These are phyloP conservation scores for Dendrobium nobile DNA, from an alignment of 106 monocot genomes.

Conservation along the genomic window DNA sequence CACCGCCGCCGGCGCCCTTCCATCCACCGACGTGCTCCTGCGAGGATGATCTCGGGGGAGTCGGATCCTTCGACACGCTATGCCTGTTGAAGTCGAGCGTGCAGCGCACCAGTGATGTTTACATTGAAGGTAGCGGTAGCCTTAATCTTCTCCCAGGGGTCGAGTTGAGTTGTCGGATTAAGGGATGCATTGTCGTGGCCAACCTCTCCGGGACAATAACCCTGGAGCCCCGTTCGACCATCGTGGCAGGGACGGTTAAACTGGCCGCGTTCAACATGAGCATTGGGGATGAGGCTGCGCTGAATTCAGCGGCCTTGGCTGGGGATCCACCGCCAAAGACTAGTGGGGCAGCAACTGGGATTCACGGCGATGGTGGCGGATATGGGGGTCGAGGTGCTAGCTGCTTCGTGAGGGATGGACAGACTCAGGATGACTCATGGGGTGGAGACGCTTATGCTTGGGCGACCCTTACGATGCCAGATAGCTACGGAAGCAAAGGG, in stretches of 20 bases:
- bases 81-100: conserved; percentile 51
- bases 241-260: conserved; percentile 60
- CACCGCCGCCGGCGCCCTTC: conserved; percentile 53
- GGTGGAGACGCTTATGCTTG: conserved; percentile 94
- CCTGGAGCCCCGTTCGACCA: conserved; percentile 32
- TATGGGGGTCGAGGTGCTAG: conserved; percentile 96
- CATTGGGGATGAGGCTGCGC: conserved; percentile 30
- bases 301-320: conserved; percentile 52
- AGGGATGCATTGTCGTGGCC: conserved; percentile 52
- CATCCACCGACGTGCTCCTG: conserved; percentile 55
- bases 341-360: conserved; percentile 55
- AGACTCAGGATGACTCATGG: conserved; percentile 85
- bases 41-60: conserved; percentile 65
- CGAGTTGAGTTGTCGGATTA: conserved; percentile 40
- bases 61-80: conserved; percentile 71
- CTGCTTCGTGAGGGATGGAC: conserved; percentile 62
- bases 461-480: conserved; percentile 50
- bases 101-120: conserved; percentile 34
- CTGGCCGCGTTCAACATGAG: conserved; percentile 48
- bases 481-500: conserved; percentile 81
- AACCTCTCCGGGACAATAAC: conserved; percentile 58
- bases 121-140: conserved; percentile 66
- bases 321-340: conserved; percentile 90
- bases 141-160: conserved; percentile 52
- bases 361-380: conserved; percentile 83